Conservation (phyloP, 768 basidiomycete genomes). For the Ramaria sp. region DNA sequence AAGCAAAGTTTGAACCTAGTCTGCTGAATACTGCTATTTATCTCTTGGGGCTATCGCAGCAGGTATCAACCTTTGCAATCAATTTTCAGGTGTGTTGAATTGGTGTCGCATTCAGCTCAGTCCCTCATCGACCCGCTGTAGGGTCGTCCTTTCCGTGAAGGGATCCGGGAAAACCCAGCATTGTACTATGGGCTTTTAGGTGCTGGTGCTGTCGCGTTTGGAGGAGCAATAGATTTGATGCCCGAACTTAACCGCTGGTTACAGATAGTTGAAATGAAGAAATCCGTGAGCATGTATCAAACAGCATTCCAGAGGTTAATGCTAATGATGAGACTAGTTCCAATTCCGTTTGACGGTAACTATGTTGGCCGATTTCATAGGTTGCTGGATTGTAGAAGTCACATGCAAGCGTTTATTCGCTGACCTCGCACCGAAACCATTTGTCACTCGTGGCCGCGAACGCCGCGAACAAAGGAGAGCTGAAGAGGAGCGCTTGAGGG, state of each 20-base stretch:
- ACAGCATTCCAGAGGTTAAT: neutral
- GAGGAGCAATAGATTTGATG: slow-evolving; percentile 86
- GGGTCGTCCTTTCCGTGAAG: slow-evolving; percentile 97
- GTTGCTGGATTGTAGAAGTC: slow-evolving; percentile 78
- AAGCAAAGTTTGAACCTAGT: slow-evolving; percentile 93
- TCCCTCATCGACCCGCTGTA: slow-evolving; percentile 17
- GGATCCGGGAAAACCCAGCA: slow-evolving; percentile 92
- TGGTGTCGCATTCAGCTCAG: neutral
- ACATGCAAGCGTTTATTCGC: slow-evolving; percentile 82
- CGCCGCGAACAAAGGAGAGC: slow-evolving; percentile 49
- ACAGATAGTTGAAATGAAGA: slow-evolving; percentile 88
- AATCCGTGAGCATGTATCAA: slow-evolving; percentile 35
- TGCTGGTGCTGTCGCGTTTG: slow-evolving; percentile 84
- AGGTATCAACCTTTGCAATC: slow-evolving; percentile 97
- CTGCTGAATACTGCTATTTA: slow-evolving; percentile 96
- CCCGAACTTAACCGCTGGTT: slow-evolving; percentile 96
- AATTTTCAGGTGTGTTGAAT: slow-evolving; percentile 70
- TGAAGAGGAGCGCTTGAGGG: slow-evolving; percentile 23
- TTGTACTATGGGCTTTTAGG: slow-evolving; percentile 87
- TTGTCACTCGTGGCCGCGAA: slow-evolving; percentile 79
- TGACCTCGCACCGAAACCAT: slow-evolving; percentile 70
- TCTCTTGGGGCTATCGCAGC: slow-evolving; percentile 88
- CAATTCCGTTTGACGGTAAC: slow-evolving; percentile 60
- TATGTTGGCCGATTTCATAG: slow-evolving; percentile 84
- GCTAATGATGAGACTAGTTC: slow-evolving; percentile 45